Conservation (phyloP, 495 filamentous ascomycete species). For the Hypomontagnella submonticulosa region DNA sequence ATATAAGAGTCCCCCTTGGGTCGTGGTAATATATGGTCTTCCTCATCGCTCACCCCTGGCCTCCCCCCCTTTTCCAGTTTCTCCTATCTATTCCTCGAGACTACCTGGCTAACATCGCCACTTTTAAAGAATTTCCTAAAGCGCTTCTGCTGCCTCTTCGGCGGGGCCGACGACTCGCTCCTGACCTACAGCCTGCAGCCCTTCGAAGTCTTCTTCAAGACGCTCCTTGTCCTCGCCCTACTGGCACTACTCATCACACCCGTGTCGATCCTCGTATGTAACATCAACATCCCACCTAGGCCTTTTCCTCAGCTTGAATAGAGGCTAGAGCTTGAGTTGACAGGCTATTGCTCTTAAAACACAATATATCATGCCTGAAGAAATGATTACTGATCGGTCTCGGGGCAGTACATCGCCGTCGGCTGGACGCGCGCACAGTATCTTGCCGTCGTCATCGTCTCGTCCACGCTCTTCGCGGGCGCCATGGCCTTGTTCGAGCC, state of each 20-base stretch:
- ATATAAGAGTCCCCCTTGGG: background rate
- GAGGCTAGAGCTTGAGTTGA: too few species aligned
- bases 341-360: too few species aligned
- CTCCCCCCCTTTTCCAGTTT: background rate
- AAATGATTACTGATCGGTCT: too few species aligned
- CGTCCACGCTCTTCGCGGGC: conserved; percentile 6
- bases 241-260: conserved; percentile 13
- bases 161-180: conserved; percentile 4
- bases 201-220: conserved; percentile 8
- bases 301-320: background rate
- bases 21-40: conserved; percentile 7
- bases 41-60: background rate
- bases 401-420: background rate
- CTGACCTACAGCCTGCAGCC: conserved; percentile 9
- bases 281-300: background rate
- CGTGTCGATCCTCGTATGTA: conserved; percentile 16
- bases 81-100: background rate
- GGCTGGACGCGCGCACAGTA: conserved; percentile 13
- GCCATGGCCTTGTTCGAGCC: conserved; percentile 15
- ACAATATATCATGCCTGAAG: too few species aligned
- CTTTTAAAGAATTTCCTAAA: conserved; percentile 10
- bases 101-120: background rate
- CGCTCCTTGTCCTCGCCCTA: background rate
- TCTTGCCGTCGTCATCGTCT: conserved; percentile 11
- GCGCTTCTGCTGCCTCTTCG: conserved; percentile 13